Base-by-base conservation (phyloP, 2,329 filamentous ascomycete species). In the Helminthosporium solani region DNA sequence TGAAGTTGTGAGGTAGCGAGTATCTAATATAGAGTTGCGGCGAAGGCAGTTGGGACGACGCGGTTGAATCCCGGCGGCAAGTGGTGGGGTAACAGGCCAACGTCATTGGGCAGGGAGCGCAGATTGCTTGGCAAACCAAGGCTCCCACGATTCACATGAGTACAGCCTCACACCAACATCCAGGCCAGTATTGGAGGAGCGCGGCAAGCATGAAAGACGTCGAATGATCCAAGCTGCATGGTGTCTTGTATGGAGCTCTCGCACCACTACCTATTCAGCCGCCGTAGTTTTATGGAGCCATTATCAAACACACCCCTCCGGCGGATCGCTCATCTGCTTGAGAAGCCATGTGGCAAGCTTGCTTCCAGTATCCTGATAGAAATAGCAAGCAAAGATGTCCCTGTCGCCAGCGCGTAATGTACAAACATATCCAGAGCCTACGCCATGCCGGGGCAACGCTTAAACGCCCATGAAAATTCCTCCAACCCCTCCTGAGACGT, bases 1-100 rank as follows among this genome's bases (percentile, higher is more conserved):
- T 40, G 44, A 27, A 39, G 50, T 52, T 42, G 50, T 33, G 23
- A 25, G 23, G 23, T 25, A 6, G 23, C 9, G 25, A 53, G 44
- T 37, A 45, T 12, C 28, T 49, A 46, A 25, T n/a, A 14, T 36
- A 12, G 25, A 27, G 52, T 41, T 46, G 38, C 45, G 39, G 45
- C 52, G 52, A 43, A 44, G 49, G 53, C 54, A 48, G 44, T 51
- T 50, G 42, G 48, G 56, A 54, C 47, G 46, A 51, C 55, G 61
- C 59, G 58, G 60, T 59, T 61, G 60, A 57, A 51, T 52, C 37
- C 50, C 51, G 54, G 51, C 49, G 51, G 60, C 27, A 33, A 44
- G 30, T 42, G 40, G 40, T 43, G 59, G 61, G 61, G 44, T 55
- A 54, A 49, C 9, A 31, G 28, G 46, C 53, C 48, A 52, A 60